Evolutionary conservation across 192 early-diverging fungal species (phyloP).

Genomic region (Coemansia sp.): DNA sequence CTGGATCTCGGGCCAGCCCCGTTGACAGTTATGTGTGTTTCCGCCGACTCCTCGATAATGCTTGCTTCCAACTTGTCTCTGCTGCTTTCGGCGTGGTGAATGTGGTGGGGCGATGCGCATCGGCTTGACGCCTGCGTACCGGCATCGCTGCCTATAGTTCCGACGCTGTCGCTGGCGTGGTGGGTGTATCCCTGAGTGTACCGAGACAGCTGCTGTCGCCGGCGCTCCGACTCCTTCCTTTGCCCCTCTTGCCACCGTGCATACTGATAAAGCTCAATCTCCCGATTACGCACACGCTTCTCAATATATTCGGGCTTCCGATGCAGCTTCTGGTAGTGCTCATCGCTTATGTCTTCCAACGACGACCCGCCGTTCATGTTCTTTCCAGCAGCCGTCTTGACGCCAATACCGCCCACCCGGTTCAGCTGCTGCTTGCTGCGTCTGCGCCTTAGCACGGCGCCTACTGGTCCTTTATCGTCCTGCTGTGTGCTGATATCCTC

Average conservation of each 20-base stretch:
- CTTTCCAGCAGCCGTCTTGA: not conserved
- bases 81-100: not conserved
- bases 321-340: slow-evolving; percentile 33
- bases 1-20: not conserved
- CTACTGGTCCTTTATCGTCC: slow-evolving; percentile 15
- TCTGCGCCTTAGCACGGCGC: slow-evolving; percentile 27
- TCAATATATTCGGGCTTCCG: slow-evolving; percentile 47
- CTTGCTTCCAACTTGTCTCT: not conserved
- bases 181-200: slow-evolving; percentile 5
- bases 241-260: slow-evolving; percentile 45
- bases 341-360: slow-evolving; percentile 37
- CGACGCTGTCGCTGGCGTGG: not conserved
- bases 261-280: slow-evolving; percentile 51
- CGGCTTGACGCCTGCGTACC: slow-evolving; percentile 11
- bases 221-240: slow-evolving; percentile 7
- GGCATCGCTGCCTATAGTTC: slow-evolving; percentile 8
- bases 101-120: slow-evolving; percentile 9
- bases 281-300: slow-evolving; percentile 43
- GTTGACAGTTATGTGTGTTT: not conserved
- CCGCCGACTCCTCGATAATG: not conserved
- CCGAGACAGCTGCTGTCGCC: slow-evolving; percentile 4
- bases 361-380: not conserved
- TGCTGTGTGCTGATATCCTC: not conserved
- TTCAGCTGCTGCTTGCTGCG: not conserved
- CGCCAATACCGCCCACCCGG: no score